These are phyloP conservation scores for Grosmannia huntii DNA, from an alignment of 2,329 filamentous ascomycete species.

Conservation along the genomic window DNA sequence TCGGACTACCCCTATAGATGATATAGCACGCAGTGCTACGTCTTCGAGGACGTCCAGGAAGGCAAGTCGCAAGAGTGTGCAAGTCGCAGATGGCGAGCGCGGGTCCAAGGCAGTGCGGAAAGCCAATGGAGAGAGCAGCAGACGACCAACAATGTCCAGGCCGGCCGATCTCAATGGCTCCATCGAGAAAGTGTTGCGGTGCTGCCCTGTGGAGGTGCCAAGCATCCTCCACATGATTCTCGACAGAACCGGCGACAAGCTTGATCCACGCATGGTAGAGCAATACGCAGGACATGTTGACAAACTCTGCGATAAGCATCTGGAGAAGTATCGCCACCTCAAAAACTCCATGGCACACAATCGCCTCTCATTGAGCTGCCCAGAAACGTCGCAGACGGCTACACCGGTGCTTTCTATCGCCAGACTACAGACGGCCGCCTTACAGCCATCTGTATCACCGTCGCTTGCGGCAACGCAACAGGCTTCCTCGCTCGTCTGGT, in stretches of 20 bases:
- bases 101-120: neutral
- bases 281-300: slow-evolving; percentile 1
- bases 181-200: neutral
- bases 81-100: neutral
- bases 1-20: neutral
- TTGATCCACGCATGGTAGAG: slow-evolving; percentile 8
- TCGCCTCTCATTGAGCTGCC: neutral
- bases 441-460: neutral
- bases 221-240: slow-evolving; percentile 9
- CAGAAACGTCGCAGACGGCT: neutral
- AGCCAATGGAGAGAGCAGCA: neutral
- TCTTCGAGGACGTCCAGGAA: neutral
- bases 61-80: neutral
- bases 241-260: slow-evolving; percentile 4
- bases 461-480: neutral
- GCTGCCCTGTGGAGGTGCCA: slow-evolving; percentile 11
- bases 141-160: neutral
- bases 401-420: neutral
- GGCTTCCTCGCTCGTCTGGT: neutral
- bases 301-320: slow-evolving; percentile 5
- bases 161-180: neutral
- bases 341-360: neutral
- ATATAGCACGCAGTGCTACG: neutral
- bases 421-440: neutral
- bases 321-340: slow-evolving; percentile 2